Conservation (phyloP, 805 yeast species). For the Metschnikowia gruessii region DNA sequence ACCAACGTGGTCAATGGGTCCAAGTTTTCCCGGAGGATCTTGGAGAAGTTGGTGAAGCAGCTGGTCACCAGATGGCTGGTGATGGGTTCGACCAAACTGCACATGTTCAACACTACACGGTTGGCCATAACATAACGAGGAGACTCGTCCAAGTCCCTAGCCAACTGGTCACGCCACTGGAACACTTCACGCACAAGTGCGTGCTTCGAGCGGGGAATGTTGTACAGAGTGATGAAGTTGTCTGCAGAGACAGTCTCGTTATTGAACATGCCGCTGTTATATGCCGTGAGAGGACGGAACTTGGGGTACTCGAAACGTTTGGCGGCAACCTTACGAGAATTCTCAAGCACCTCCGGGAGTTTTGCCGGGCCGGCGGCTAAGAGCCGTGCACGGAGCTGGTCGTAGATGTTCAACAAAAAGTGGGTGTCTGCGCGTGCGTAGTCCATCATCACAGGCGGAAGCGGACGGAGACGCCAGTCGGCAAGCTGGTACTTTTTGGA, state of each 20-base stretch:
- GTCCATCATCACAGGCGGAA: conserved; percentile 67
- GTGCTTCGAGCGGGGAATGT: conserved; percentile 52
- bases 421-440: conserved; percentile 97
- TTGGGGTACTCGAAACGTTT: conserved; percentile 79
- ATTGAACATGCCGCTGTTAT: conserved; percentile 46
- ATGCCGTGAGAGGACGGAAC: conserved; percentile 39
- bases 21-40: conserved; percentile 49
- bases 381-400: conserved; percentile 63
- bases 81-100: conserved; percentile 51
- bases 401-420: conserved; percentile 77
- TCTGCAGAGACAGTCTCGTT: conserved; percentile 42
- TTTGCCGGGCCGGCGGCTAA: conserved; percentile 42
- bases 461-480: conserved; percentile 93
- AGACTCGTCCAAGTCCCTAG: conserved; percentile 80
- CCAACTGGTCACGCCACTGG: conserved; percentile 80
- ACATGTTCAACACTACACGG: conserved; percentile 64
- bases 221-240: conserved; percentile 59
- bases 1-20: conserved; percentile 59
- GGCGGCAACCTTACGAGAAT: conserved; percentile 75
- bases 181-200: conserved; percentile 59
- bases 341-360: conserved; percentile 59
- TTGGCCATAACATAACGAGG: conserved; percentile 81
- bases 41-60: conserved; percentile 7
- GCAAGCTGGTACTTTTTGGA: conserved; percentile 94
- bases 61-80: conserved; percentile 32